phyloP scores from a whole-genome alignment of 2,329 filamentous ascomycete species.

The Ceratocystis ficicola region DNA sequence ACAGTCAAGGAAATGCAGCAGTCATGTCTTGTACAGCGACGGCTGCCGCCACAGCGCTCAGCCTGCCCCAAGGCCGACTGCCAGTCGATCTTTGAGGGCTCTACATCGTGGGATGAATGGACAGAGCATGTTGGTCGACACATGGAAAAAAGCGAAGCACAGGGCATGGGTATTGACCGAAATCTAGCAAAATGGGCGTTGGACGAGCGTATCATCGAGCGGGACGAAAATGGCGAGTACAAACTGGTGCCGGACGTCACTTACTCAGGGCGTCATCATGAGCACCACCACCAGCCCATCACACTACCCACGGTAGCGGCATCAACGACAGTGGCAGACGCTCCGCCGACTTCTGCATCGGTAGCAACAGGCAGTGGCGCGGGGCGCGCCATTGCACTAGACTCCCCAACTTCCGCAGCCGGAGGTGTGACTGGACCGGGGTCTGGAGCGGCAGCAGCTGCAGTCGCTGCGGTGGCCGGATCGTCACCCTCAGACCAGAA shows the following conservation, averaged over 20 bases:
- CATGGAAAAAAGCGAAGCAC: slow-evolving; percentile 61
- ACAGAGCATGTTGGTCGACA: slow-evolving; percentile 88
- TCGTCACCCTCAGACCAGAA: slow-evolving; percentile 18
- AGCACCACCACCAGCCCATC: slow-evolving; percentile 22
- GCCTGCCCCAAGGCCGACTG: slow-evolving; percentile 64
- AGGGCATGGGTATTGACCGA: slow-evolving; percentile 44
- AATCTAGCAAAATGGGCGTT: slow-evolving; percentile 50
- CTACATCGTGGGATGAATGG: slow-evolving; percentile 72
- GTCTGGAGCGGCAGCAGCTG: background rate
- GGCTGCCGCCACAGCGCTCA: slow-evolving; percentile 57
- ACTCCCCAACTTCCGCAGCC: slow-evolving; percentile 10
- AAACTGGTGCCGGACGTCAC: slow-evolving; percentile 31
- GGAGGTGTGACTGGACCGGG: too few species aligned
- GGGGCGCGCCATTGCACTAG: background rate
- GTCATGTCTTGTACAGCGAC: slow-evolving; percentile 58
- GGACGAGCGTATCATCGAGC: slow-evolving; percentile 51
- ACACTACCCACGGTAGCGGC: slow-evolving; percentile 2
- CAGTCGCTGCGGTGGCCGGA: background rate
- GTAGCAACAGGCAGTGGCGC: background rate
- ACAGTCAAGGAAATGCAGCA: slow-evolving; percentile 59
- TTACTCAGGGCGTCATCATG: slow-evolving; percentile 20
- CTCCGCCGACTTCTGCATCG: background rate
- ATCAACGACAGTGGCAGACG: background rate
- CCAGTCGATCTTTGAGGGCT: slow-evolving; percentile 54
- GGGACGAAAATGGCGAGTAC: slow-evolving; percentile 44